A percentile compares a stretch with the other conserved stretches of the same genome.
phyloP scores from a whole-genome alignment of 345 rosid species.

The Eucalyptus cloeziana region DNA sequence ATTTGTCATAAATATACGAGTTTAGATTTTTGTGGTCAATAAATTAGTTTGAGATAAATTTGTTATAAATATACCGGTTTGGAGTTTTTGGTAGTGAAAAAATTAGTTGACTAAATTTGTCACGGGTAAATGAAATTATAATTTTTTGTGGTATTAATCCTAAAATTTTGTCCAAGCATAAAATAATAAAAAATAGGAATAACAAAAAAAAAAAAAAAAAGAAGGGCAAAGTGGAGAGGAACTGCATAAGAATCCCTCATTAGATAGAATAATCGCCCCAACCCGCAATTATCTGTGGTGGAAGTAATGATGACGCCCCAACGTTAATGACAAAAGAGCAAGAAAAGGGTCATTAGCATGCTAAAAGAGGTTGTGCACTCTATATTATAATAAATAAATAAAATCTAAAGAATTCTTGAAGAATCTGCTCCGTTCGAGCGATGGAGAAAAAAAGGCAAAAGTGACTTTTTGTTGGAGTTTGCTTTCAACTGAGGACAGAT shows the following conservation, averaged over 20 bases:
- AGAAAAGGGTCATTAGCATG: not conserved
- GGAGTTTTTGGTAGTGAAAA: too few species aligned
- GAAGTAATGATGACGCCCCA: not conserved
- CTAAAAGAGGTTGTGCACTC: not conserved
- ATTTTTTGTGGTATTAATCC: too few species aligned
- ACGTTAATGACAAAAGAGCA: not conserved
- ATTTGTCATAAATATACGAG: rapidly evolving
- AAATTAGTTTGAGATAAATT: too few species aligned
- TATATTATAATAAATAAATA: not conserved
- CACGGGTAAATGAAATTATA: rapidly evolving
- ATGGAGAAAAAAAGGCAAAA: not conserved
- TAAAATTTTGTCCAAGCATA: not conserved
- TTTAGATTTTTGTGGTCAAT: too few species aligned
- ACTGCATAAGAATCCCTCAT: not conserved
- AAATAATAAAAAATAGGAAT: not conserved
- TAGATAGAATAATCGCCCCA: not conserved
- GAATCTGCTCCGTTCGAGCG: not conserved
- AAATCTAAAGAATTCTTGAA: not conserved
- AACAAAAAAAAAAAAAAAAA: not conserved
- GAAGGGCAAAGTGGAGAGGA: not conserved
- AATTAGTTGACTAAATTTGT: too few species aligned
- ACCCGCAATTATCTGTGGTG: not conserved
- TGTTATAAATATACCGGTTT: rapidly evolving
- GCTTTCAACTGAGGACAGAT: not conserved
- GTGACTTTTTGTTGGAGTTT: not conserved